A percentile compares a stretch with the other conserved stretches of the same genome.
Evolutionary conservation across 2,329 filamentous ascomycete species (phyloP).

Genomic region (Neurospora sp.): DNA sequence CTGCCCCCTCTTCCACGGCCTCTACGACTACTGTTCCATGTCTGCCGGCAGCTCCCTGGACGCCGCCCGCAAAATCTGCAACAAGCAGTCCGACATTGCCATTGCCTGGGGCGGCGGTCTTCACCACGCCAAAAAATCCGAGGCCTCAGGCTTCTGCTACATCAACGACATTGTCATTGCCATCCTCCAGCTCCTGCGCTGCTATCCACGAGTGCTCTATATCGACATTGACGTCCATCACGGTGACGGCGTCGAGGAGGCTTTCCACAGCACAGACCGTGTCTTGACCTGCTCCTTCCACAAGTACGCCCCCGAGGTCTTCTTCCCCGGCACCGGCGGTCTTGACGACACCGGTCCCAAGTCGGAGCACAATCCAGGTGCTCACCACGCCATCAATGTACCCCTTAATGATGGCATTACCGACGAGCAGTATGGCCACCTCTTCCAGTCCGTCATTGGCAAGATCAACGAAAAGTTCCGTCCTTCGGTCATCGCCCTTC

Average conservation of each 20-base stretch:
- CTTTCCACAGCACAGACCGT: constrained; percentile 73
- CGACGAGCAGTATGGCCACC: constrained; percentile 74
- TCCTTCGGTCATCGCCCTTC: constrained; percentile 84
- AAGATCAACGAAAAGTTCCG: constrained; percentile 72
- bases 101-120: constrained; percentile 96
- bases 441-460: constrained; percentile 76
- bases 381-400: constrained; percentile 84
- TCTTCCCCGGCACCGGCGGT: constrained; percentile 87
- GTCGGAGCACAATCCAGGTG: constrained; percentile 74
- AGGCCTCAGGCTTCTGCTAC: constrained; percentile 95
- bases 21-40: constrained; percentile 90
- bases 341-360: constrained; percentile 76
- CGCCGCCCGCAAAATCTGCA: constrained; percentile 79
- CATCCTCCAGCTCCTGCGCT: constrained; percentile 76
- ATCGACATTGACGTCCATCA: constrained; percentile 88
- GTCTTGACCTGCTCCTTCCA: constrained; percentile 92
- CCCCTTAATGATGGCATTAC: constrained; percentile 86
- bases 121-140: constrained; percentile 89
- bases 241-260: constrained; percentile 76
- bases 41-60: constrained; percentile 87
- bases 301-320: constrained; percentile 76
- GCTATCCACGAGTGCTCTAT: constrained; percentile 79
- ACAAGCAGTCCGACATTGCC: constrained; percentile 83
- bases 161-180: constrained; percentile 97
- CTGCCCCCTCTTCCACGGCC: constrained; percentile 90